These are phyloP conservation scores for Ceratocystis alfenasii DNA, from an alignment of 2,329 filamentous ascomycete genomes.

Conservation along the genomic window DNA sequence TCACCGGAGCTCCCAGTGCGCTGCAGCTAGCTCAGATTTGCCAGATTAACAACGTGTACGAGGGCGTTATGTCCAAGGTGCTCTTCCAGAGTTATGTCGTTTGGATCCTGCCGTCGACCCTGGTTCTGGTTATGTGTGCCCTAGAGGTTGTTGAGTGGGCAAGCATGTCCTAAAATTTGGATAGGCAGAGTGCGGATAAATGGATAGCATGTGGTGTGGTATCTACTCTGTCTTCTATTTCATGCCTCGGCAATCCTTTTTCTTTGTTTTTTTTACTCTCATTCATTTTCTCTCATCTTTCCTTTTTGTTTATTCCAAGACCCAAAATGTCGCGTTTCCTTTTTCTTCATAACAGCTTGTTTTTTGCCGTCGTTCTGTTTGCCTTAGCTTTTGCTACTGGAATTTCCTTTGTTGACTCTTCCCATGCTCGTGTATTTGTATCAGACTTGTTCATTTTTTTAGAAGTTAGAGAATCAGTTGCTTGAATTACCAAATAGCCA, in stretches of 20 bases:
- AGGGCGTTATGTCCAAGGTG: constrained; percentile 83
- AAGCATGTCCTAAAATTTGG: constrained; percentile 23
- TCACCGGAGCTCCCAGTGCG: constrained; percentile 85
- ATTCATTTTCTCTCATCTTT: not conserved
- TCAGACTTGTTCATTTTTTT: constrained; percentile 10
- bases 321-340: not conserved
- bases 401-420: too few species aligned
- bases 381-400: not conserved
- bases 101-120: constrained; percentile 90
- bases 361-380: not conserved
- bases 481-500: not conserved
- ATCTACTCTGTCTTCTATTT: not conserved
- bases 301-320: not conserved
- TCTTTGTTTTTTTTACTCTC: not conserved
- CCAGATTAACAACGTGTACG: constrained; percentile 93
- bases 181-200: not conserved
- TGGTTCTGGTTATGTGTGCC: constrained; percentile 80
- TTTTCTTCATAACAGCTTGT: not conserved
- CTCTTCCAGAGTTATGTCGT: constrained; percentile 83
- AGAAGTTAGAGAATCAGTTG: constrained; percentile 8
- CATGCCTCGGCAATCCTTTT: not conserved
- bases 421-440: not conserved
- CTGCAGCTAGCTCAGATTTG: constrained; percentile 95
- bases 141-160: constrained; percentile 92
- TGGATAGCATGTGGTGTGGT: not conserved